Percentiles rank a stretch among this genome's conserved stretches.
Evolutionary conservation across 2,329 filamentous ascomycete genomes (phyloP).

Genomic region (Amylocarpus encephaloides): DNA sequence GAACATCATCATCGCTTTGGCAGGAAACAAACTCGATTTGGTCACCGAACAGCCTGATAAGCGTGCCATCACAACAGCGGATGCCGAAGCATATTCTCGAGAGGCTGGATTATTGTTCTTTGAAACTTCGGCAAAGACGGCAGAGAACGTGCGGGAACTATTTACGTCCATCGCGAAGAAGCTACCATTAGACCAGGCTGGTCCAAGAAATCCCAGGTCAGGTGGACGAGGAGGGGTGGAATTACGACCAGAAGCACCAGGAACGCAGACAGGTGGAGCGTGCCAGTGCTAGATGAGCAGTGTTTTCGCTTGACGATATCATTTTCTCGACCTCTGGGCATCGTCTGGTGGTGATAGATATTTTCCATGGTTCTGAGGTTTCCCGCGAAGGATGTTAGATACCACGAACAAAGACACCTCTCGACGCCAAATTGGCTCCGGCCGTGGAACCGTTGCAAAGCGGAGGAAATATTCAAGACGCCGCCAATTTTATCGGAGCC

Average conservation of each 20-base stretch:
- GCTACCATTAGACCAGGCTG: slow-evolving; percentile 89
- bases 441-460: slow-evolving; percentile 17
- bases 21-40: slow-evolving; percentile 95
- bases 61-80: slow-evolving; percentile 79
- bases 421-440: slow-evolving; percentile 15
- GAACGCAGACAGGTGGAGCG: slow-evolving; percentile 50
- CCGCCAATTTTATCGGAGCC: slow-evolving; percentile 22
- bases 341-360: slow-evolving; percentile 15
- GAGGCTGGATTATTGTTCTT: slow-evolving; percentile 96
- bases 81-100: slow-evolving; percentile 90
- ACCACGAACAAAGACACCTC: slow-evolving; percentile 17
- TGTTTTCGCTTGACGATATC: slow-evolving; percentile 1
- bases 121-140: slow-evolving; percentile 96
- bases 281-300: slow-evolving; percentile 53
- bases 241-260: slow-evolving; percentile 48
- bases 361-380: slow-evolving; percentile 1
- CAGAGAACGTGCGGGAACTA: slow-evolving; percentile 89
- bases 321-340: slow-evolving; percentile 16
- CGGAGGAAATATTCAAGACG: slow-evolving; percentile 5
- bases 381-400: slow-evolving; percentile 11
- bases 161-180: slow-evolving; percentile 99
- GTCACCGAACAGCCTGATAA: slow-evolving; percentile 94
- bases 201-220: slow-evolving; percentile 75
- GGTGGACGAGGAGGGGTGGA: slow-evolving; percentile 55
- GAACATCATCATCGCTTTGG: slow-evolving; percentile 97